These are phyloP conservation scores for Musa beccarii DNA, from an alignment of 176 grass and related monocot species.

Conservation along the genomic window DNA sequence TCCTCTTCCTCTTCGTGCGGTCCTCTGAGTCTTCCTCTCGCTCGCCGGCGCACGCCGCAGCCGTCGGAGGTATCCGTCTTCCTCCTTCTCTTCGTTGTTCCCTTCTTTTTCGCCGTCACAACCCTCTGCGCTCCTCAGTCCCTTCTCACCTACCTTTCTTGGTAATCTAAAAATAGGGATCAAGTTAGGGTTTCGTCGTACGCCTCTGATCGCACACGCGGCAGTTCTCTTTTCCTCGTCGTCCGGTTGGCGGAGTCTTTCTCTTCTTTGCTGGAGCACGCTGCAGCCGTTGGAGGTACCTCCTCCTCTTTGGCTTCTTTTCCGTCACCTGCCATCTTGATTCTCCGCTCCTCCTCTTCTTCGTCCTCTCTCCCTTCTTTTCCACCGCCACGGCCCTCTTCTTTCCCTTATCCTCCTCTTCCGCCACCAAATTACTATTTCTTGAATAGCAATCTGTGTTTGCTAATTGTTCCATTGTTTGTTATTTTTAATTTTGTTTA, in stretches of 20 bases:
- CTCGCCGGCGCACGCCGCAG: neutral
- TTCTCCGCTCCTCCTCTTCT: neutral
- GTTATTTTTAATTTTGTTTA: neutral
- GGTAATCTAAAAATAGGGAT: neutral
- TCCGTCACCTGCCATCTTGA: too few relatives aligned
- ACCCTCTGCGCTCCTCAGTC: neutral
- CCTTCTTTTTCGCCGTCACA: neutral
- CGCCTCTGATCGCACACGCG: neutral
- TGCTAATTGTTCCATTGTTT: neutral
- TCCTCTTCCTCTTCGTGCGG: neutral
- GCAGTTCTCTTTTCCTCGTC: neutral
- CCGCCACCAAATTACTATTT: neutral
- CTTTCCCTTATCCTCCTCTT: neutral
- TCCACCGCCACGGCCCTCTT: neutral
- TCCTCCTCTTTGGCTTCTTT: neutral
- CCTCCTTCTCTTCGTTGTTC: neutral
- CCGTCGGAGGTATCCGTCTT: neutral
- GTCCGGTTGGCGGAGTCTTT: neutral
- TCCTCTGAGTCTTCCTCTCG: neutral
- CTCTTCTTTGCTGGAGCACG: neutral
- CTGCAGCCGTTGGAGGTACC: neutral
- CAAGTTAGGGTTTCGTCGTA: neutral
- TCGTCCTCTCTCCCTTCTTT: neutral
- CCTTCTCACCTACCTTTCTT: neutral
- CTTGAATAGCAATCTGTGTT: neutral